Conservation (phyloP, 2,329 filamentous ascomycete genomes). For the Juglanconis juglandina region DNA sequence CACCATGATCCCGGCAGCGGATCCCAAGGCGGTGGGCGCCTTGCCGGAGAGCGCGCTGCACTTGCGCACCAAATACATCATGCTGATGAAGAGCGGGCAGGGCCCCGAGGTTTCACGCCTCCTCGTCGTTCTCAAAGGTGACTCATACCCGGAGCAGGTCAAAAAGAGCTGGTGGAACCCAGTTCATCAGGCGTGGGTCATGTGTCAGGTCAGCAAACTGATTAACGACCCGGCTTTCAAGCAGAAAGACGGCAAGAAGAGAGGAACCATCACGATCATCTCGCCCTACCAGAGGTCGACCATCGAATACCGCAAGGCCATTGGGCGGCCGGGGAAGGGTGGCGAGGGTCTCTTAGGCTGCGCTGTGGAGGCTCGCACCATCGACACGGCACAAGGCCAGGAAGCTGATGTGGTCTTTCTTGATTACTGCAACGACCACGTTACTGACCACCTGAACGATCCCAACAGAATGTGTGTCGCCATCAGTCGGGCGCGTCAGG, state of each 20-base stretch:
- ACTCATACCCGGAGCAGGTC: background rate
- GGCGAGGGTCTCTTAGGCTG: constrained; percentile 26
- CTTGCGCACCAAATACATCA: background rate
- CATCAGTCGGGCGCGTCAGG: constrained; percentile 41
- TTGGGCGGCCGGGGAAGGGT: constrained; percentile 23
- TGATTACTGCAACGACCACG: constrained; percentile 41
- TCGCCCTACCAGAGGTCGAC: constrained; percentile 40
- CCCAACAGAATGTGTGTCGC: constrained; percentile 43
- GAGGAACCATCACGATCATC: constrained; percentile 41
- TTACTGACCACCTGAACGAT: constrained; percentile 41
- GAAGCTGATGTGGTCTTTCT: constrained; percentile 47
- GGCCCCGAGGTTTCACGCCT: background rate
- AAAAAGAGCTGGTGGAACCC: background rate
- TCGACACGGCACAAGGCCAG: constrained; percentile 44
- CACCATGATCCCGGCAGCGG: background rate
- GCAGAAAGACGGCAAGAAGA: constrained; percentile 24
- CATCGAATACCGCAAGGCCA: constrained; percentile 30
- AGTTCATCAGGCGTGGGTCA: background rate
- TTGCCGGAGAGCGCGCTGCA: background rate
- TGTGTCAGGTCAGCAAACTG: background rate
- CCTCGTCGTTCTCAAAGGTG: background rate
- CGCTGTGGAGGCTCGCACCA: constrained; percentile 39
- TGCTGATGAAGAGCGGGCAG: background rate
- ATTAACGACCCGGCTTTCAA: constrained; percentile 28
- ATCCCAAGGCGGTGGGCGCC: background rate